These are phyloP conservation scores for Berberis vulgaris DNA, from an alignment of 164 flowering plant genomes.

Conservation along the genomic window DNA sequence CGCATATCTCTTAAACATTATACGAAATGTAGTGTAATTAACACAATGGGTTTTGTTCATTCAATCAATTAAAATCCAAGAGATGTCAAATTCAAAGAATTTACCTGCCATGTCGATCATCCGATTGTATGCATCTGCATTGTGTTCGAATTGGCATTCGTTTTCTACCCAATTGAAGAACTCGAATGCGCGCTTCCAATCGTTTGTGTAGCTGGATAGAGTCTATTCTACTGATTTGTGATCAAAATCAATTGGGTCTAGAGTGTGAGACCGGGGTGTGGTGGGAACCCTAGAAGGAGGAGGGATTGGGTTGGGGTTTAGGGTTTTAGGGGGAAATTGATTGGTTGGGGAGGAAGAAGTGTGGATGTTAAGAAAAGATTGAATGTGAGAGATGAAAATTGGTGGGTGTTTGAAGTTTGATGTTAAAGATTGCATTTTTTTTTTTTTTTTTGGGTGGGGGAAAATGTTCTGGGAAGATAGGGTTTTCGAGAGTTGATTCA, in stretches of 20 bases:
- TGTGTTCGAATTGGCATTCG: slow-evolving; percentile 40
- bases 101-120: slow-evolving; percentile 77
- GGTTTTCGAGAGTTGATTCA: no score
- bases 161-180: slow-evolving; percentile 80
- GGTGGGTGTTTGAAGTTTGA: slow-evolving; percentile 1
- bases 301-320: background rate
- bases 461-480: background rate
- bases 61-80: slow-evolving; percentile 42
- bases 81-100: slow-evolving; percentile 59
- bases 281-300: background rate
- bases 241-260: slow-evolving; percentile 13
- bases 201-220: slow-evolving; percentile 54
- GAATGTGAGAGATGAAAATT: background rate
- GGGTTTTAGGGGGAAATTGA: background rate
- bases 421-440: slow-evolving; percentile 3
- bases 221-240: slow-evolving; percentile 38
- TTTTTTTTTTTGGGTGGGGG: background rate
- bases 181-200: slow-evolving; percentile 65
- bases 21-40: slow-evolving; percentile 58
- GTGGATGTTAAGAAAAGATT: background rate
- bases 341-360: background rate
- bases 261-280: background rate
- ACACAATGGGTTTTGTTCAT: slow-evolving; percentile 37
- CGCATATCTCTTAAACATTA: slow-evolving; percentile 68
- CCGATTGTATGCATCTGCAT: slow-evolving; percentile 51